Conservation (phyloP, 345 rosid species). For the Eucalyptus lansdowneana region DNA sequence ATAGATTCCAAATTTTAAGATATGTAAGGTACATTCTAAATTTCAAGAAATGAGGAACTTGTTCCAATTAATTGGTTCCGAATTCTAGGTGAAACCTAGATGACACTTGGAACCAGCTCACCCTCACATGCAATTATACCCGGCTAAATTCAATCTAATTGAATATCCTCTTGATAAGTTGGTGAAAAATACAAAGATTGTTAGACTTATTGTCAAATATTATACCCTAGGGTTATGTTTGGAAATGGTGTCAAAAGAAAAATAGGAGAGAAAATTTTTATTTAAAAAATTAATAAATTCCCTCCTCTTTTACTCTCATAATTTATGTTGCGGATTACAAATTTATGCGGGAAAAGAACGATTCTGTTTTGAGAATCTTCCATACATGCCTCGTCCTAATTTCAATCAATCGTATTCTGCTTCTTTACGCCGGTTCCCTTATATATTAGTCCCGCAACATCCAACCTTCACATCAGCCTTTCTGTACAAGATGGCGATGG, state of each 20-base stretch:
- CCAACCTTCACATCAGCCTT: not conserved
- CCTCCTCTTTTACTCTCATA: not conserved
- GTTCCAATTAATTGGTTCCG: too few relatives aligned
- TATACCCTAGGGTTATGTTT: not conserved
- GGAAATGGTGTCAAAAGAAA: not conserved
- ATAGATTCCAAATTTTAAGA: rapidly evolving
- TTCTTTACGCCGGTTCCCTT: not conserved
- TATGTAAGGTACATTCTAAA: too few relatives aligned
- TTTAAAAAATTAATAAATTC: not conserved
- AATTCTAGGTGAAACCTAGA: rapidly evolving
- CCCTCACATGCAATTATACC: too few relatives aligned
- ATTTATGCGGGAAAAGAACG: not conserved
- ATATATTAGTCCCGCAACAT: not conserved
- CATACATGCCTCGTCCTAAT: not conserved
- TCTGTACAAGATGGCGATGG: not conserved
- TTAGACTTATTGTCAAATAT: not conserved
- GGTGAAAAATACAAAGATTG: not conserved
- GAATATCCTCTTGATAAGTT: not conserved
- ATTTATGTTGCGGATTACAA: not conserved
- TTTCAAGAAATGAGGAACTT: too few relatives aligned
- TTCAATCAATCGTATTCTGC: not conserved
- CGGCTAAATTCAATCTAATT: not conserved
- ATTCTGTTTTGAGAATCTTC: not conserved
- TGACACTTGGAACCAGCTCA: too few relatives aligned
- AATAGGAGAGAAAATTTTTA: not conserved